phyloP scores from a whole-genome alignment of 208 protist species.

The Crithidia fasciculata region DNA sequence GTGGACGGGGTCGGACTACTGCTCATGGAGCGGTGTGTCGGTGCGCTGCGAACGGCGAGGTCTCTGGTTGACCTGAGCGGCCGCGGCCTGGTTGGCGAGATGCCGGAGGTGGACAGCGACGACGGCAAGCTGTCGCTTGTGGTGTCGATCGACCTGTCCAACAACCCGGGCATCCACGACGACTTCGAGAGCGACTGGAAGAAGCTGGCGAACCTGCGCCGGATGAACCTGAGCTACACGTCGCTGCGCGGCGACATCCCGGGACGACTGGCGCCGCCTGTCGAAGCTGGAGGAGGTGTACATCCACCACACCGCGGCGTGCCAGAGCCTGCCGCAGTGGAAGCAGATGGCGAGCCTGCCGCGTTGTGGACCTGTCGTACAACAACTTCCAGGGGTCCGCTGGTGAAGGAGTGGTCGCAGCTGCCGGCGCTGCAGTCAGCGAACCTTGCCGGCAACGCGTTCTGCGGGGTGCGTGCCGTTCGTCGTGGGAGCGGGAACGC shows the following conservation, averaged over 20 bases:
- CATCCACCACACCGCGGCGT: conserved; percentile 34
- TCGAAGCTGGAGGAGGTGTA: conserved; percentile 13
- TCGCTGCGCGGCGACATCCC: conserved; percentile 19
- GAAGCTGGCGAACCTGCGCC: conserved; percentile 23
- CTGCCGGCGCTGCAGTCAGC: too few relatives aligned
- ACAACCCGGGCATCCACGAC: conserved; percentile 24
- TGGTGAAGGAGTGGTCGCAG: background rate
- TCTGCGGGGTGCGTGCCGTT: too few relatives aligned
- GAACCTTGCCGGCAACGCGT: too few relatives aligned
- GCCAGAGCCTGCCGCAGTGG: conserved; percentile 27
- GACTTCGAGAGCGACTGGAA: conserved; percentile 17
- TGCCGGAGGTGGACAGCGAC: conserved; percentile 17
- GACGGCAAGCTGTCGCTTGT: conserved; percentile 4
- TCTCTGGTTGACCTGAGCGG: conserved; percentile 22
- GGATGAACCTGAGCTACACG: conserved; percentile 30
- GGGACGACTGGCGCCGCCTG: conserved; percentile 25
- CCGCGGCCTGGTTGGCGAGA: conserved; percentile 16
- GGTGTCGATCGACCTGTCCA: conserved; percentile 32
- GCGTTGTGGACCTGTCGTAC: conserved; percentile 27
- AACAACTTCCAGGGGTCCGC: conserved; percentile 27
- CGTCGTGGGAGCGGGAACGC: too few relatives aligned
- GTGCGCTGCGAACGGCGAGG: conserved; percentile 31
- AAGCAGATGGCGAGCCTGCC: conserved; percentile 24
- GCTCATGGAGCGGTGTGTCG: conserved; percentile 27
- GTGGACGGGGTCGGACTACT: conserved; percentile 33